Evolutionary conservation across 2,329 filamentous ascomycete species (phyloP).

Genomic region (Periconia sp.): DNA sequence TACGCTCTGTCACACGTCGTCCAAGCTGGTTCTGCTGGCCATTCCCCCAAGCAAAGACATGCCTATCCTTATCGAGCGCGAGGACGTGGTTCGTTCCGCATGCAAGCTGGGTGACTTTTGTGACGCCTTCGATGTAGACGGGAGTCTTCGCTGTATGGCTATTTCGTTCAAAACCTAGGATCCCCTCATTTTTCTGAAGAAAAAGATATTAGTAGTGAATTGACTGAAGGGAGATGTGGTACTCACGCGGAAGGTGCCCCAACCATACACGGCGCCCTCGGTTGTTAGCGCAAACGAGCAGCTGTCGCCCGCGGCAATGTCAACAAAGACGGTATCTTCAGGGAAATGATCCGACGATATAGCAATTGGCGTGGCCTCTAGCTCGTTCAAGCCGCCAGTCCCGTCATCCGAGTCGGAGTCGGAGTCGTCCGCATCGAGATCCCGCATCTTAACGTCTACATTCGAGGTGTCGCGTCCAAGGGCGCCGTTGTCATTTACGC

Average conservation of each 20-base stretch:
- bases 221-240: not conserved
- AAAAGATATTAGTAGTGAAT: conserved; percentile 15
- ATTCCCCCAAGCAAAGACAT: conserved; percentile 73
- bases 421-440: conserved; percentile 55
- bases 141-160: conserved; percentile 48
- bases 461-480: conserved; percentile 76
- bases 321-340: conserved; percentile 66
- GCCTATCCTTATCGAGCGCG: conserved; percentile 68
- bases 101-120: conserved; percentile 68
- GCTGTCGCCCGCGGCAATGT: conserved; percentile 76
- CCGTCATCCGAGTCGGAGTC: conserved; percentile 59
- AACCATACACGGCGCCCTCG: conserved; percentile 78
- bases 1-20: conserved; percentile 66
- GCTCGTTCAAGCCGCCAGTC: conserved; percentile 72
- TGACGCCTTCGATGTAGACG: conserved; percentile 65
- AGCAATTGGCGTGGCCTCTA: conserved; percentile 70
- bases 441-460: conserved; percentile 64
- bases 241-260: conserved; percentile 78
- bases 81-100: conserved; percentile 75
- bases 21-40: conserved; percentile 76
- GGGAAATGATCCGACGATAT: conserved; percentile 64
- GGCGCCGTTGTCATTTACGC: conserved; percentile 84
- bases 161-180: conserved; percentile 67
- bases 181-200: conserved; percentile 65
- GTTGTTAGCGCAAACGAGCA: conserved; percentile 77